Evolutionary conservation across 2,329 filamentous ascomycete species (phyloP).

Genomic region (Pseudovirgaria hyperparasitica): DNA sequence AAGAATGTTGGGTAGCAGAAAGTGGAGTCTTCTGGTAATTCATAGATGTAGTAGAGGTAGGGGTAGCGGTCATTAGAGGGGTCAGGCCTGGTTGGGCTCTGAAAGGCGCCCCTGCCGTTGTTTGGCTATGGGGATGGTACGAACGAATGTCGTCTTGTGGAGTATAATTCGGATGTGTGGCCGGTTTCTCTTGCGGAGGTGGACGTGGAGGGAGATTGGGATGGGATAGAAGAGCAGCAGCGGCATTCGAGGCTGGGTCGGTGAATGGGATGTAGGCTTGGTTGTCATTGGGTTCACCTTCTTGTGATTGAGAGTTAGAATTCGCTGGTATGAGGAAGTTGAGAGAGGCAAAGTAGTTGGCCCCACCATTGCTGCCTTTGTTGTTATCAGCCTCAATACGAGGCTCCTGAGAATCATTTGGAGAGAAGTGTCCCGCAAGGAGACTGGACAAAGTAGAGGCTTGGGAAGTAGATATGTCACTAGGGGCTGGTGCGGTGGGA

Average conservation of each 20-base stretch:
- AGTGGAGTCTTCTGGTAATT: constrained; percentile 2
- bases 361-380: no score
- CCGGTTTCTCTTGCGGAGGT: constrained; percentile 35
- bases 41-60: constrained; percentile 4
- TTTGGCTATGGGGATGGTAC: constrained; percentile 35
- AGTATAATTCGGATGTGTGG: constrained; percentile 35
- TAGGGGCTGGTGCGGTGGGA: constrained; percentile 20
- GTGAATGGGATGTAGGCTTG: no score
- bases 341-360: no score
- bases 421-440: no score
- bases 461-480: constrained; percentile 18
- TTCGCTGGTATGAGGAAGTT: no score
- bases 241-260: no score
- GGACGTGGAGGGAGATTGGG: constrained; percentile 33
- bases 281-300: no score
- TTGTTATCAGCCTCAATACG: no score
- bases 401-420: no score
- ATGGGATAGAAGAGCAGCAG: constrained; percentile 16
- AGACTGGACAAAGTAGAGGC: no score
- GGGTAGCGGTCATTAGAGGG: constrained; percentile 11
- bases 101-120: constrained; percentile 17
- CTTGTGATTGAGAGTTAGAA: no score
- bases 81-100: constrained; percentile 14
- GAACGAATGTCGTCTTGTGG: constrained; percentile 36
- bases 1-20: constrained; percentile 12